These are phyloP conservation scores for Penicillium sp. DNA, from an alignment of 2,329 filamentous ascomycete species.

Conservation along the genomic window DNA sequence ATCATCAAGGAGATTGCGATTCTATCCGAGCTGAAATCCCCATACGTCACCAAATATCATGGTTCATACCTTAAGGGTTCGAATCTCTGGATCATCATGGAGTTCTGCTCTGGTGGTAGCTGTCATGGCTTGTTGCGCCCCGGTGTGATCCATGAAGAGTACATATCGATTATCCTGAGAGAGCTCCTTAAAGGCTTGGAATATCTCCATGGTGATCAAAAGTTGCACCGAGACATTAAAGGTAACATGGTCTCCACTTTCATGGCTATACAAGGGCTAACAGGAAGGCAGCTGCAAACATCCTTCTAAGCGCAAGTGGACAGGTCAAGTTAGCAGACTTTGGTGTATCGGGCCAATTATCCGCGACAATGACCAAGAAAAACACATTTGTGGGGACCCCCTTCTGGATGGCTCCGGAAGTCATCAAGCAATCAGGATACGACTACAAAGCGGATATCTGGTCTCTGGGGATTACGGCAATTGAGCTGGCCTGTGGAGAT, in stretches of 20 bases:
- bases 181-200: slow-evolving; percentile 88
- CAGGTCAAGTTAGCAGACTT: slow-evolving; percentile 98
- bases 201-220: slow-evolving; percentile 93
- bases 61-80: slow-evolving; percentile 95
- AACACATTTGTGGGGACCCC: slow-evolving; percentile 98
- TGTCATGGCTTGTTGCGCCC: slow-evolving; percentile 96
- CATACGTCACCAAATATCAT: slow-evolving; percentile 96
- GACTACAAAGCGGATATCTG: slow-evolving; percentile 98
- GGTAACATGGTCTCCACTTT: slow-evolving; percentile 50
- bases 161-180: slow-evolving; percentile 91
- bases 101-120: slow-evolving; percentile 95
- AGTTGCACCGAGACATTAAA: slow-evolving; percentile 95
- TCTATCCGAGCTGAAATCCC: slow-evolving; percentile 90
- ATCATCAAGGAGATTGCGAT: slow-evolving; percentile 99
- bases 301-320: slow-evolving; percentile 82
- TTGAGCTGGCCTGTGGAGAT: slow-evolving; percentile 88
- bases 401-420: slow-evolving; percentile 99
- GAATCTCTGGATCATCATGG: slow-evolving; percentile 99
- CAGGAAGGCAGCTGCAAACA: slow-evolving; percentile 73
- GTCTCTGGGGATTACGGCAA: slow-evolving; percentile 91
- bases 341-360: slow-evolving; percentile 92
- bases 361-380: slow-evolving; percentile 98
- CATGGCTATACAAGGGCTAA: slow-evolving; percentile 14
- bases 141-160: slow-evolving; percentile 85
- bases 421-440: slow-evolving; percentile 97